These are phyloP conservation scores for Apiotrichum sp. DNA, from an alignment of 1,284 basidiomycete species.

Conservation along the genomic window DNA sequence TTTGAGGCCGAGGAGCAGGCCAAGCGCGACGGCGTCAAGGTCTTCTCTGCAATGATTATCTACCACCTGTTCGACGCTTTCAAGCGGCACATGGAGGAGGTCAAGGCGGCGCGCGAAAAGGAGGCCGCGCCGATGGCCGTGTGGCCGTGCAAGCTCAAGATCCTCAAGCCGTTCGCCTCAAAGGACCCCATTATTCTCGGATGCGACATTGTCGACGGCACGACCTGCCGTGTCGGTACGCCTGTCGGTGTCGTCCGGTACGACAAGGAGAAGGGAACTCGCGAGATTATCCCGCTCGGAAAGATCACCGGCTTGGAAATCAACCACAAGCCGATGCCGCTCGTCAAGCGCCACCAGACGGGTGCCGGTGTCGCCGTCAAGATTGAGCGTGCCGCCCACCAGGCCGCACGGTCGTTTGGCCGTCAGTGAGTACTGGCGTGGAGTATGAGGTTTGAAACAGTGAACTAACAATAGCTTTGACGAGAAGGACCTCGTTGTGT, in stretches of 20 bases:
- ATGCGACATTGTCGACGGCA: constrained; percentile 90
- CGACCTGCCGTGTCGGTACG: constrained; percentile 80
- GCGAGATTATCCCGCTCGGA: constrained; percentile 83
- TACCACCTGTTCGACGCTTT: constrained; percentile 98
- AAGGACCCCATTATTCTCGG: constrained; percentile 97
- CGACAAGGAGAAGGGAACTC: constrained; percentile 74
- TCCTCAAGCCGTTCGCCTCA: constrained; percentile 87
- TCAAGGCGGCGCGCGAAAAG: constrained; percentile 82
- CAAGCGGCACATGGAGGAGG: constrained; percentile 90
- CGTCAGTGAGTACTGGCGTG: constrained; percentile 34
- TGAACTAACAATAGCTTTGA: constrained; percentile 58
- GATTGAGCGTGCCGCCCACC: constrained; percentile 95
- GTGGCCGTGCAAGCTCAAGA: constrained; percentile 94
- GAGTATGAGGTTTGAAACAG: neutral
- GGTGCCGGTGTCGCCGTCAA: constrained; percentile 78
- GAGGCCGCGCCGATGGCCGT: constrained; percentile 93
- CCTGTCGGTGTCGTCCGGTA: constrained; percentile 90
- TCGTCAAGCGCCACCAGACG: constrained; percentile 58
- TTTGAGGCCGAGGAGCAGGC: constrained; percentile 87
- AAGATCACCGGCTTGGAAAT: constrained; percentile 95
- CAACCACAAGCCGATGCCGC: constrained; percentile 74
- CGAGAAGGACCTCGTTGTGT: constrained; percentile 89
- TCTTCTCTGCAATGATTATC: constrained; percentile 86
- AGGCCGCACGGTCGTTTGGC: constrained; percentile 90
- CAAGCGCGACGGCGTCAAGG: constrained; percentile 84